Evolutionary conservation across 257 asterid genomes (phyloP), one percentile per base, ranked within the genome.

Genomic region (Linderniella brevidens): DNA sequence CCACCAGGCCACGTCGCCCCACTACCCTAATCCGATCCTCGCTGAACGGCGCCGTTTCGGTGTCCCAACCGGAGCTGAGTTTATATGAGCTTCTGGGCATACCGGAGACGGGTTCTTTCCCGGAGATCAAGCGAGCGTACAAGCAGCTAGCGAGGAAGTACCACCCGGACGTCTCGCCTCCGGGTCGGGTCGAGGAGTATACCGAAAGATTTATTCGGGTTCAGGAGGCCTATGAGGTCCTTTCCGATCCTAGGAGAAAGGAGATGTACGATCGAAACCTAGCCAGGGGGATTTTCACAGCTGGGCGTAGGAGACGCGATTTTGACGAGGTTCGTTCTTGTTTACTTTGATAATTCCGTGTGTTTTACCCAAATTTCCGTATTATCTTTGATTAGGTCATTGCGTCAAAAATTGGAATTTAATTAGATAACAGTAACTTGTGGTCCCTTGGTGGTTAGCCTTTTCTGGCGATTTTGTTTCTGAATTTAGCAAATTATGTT

Each of bases 81-180:
- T 79, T 82, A 37, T 86, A 86, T 62, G 93, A 86, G 19, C 75
- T 86, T 1, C 64, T 86, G 19, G 96, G 94, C 35, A 77, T 86
- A n/a, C 64, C 79, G 0, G 73, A 67, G 52, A 72, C 82, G 25
- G 92, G 72, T 0, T 55, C 93, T 1, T 4, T 62, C 35, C 32
- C 60, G 7, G 94, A 86, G 69, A 82, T 86, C 36, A 86, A 82
- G 41, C 82, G 73, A 35, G 96, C 96, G 41, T 86, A 86, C 62
- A 86, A 82, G 68, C 90, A 73, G 69, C 63, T 79, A 9, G 96
- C 93, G 4, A 56, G 90, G 58, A 79, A 77, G 79, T 86, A 79
- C 64, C 96, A 86, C 71, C 96, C 96, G 38, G 96, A 86, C 58
- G 92, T 86, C 0, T 86, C 93, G 8, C 96, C 96, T 1, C 92